A percentile compares a stretch with the other conserved stretches of the same genome.
phyloP scores from a whole-genome alignment of 2,329 filamentous ascomycete species.

The Alternaria solani region DNA sequence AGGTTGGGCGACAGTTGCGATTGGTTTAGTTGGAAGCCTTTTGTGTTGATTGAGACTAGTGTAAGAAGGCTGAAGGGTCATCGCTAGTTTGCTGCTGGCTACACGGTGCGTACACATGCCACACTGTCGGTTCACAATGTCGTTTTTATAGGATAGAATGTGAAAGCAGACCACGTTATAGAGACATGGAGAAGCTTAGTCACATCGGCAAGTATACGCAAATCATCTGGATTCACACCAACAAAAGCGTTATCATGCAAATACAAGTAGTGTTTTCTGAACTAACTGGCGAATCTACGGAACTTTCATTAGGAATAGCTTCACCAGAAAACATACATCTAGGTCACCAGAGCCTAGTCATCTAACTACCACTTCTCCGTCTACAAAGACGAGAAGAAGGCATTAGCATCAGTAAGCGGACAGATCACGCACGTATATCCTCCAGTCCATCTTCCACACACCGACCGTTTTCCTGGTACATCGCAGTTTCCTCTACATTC shows the following conservation, averaged over 20 bases:
- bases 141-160: background rate
- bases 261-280: rapidly evolving
- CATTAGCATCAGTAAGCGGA: background rate
- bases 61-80: background rate
- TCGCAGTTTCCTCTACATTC: background rate
- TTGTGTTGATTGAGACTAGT: rapidly evolving
- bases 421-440: background rate
- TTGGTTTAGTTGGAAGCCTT: background rate
- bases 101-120: too few species aligned
- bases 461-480: background rate
- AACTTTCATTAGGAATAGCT: background rate
- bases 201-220: background rate
- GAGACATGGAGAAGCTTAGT: rapidly evolving
- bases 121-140: background rate
- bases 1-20: background rate
- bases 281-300: rapidly evolving
- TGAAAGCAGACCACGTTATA: background rate
- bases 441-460: background rate
- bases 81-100: rapidly evolving
- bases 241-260: background rate
- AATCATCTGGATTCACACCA: background rate
- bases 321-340: background rate
- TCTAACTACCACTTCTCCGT: background rate
- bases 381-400: background rate
- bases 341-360: background rate